Evolutionary conservation across 495 filamentous ascomycete species (phyloP), one percentile per base, ranked within the genome.

Genomic region (Podospora bellae-mahoneyi): DNA sequence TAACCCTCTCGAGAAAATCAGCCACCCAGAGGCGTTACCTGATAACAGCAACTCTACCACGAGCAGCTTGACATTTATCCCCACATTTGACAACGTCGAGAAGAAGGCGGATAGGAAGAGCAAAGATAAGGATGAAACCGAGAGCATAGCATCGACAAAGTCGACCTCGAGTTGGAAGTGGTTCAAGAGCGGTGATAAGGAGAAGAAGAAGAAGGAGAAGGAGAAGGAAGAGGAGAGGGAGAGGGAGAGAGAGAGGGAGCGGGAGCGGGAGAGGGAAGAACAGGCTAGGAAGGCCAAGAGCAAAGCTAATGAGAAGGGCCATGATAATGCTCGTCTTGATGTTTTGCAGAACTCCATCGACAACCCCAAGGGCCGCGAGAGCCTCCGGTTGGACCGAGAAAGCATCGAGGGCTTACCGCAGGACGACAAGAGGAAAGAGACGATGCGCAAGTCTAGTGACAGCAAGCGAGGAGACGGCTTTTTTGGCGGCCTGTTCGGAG

Each of bases 401-500:
- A 86, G 71, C 68, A 77, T 92, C 39, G 90, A 92, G 66, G 90
- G 89, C 71, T 79, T 95, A 18, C 88, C 93, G 67, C 92, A 96
- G 69, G 94, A 96, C 70, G 84, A 89, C 53, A 92, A 88, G 79
- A 97, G 94, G 77, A 97, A 94, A 76, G 92, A 96, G 71, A 88
- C 85, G 72, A 84, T 78, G 57, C 86, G 91, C 26, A 92, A 92
- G 74, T 85, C 88, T 16, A 86, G 87, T 23, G 93, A 97, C 10
- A 81, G 83, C 16, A 97, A 96, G 79, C 97, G 96, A 74, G 94
- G 97, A 69, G 87, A 88, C 44, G 90, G 78, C 59, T 78, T 97
- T 27, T 93, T 99, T 73, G 92, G 92, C 2, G 92, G 92, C 2
- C 86, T 99, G 54, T 98, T 99, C 73, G 92, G 92, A 30, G 91